These are phyloP conservation scores for Ascochyta koolunga DNA, from an alignment of 2,329 filamentous ascomycete genomes.

Conservation along the genomic window DNA sequence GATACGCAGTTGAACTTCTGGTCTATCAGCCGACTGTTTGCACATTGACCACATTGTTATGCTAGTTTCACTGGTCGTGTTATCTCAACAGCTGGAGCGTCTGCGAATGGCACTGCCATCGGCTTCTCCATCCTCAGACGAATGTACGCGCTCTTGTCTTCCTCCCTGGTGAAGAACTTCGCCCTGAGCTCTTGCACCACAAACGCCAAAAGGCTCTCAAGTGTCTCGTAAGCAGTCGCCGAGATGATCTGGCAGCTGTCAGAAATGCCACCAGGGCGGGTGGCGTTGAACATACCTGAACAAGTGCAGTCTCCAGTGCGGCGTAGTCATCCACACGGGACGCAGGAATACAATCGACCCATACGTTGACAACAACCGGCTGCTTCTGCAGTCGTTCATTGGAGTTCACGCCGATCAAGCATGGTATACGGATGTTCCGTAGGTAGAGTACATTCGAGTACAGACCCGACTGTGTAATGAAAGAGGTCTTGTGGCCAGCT, in stretches of 20 bases:
- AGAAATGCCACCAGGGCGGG: conserved; percentile 1
- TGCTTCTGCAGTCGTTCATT: conserved; percentile 72
- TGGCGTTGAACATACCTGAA: conserved; percentile 59
- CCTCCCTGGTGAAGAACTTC: conserved; percentile 42
- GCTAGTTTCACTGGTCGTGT: conserved; percentile 28
- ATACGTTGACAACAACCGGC: conserved; percentile 67
- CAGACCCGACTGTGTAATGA: conserved; percentile 26
- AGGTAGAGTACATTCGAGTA: conserved; percentile 55
- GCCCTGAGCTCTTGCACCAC: conserved; percentile 51
- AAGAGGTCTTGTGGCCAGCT: conserved; percentile 56
- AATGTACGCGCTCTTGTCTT: conserved; percentile 57
- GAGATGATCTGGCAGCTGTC: conserved; percentile 47
- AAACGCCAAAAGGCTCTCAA: conserved; percentile 52
- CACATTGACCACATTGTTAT: neutral
- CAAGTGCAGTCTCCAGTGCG: conserved; percentile 64
- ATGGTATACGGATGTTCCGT: conserved; percentile 66
- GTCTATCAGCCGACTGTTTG: neutral
- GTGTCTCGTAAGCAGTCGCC: conserved; percentile 53
- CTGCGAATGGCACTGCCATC: conserved; percentile 73
- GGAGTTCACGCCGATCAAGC: conserved; percentile 73
- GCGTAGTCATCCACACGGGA: conserved; percentile 58
- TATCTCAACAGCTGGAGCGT: conserved; percentile 72
- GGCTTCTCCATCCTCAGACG: conserved; percentile 73
- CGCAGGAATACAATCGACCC: conserved; percentile 60
- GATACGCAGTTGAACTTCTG: conserved; percentile 2